Evolutionary conservation across 352 stramenopile species (phyloP).

Genomic region (Globisporangium okanoganense): DNA sequence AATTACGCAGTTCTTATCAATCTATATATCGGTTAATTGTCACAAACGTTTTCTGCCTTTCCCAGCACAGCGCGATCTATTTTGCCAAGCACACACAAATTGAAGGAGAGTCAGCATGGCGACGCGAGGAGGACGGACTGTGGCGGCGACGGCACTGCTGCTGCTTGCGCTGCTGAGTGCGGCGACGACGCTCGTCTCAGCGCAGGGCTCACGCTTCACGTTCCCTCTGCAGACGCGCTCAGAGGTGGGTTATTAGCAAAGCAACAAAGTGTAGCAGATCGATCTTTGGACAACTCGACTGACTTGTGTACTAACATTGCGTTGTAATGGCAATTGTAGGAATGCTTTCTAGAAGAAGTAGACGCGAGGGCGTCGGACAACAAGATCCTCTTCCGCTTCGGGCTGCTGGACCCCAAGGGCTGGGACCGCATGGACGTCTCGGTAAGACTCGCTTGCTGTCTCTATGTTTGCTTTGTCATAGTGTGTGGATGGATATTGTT

Average conservation of each 20-base stretch:
- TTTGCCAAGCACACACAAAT: neutral
- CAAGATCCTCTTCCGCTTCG: slow-evolving; percentile 62
- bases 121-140: neutral
- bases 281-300: neutral
- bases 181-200: slow-evolving; percentile 13
- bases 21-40: no score
- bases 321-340: slow-evolving; percentile 17
- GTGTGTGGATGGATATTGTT: neutral
- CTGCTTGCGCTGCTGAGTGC: slow-evolving; percentile 16
- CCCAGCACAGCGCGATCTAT: slow-evolving; percentile 11
- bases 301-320: neutral
- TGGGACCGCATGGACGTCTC: slow-evolving; percentile 54
- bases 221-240: slow-evolving; percentile 36
- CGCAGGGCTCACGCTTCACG: slow-evolving; percentile 39
- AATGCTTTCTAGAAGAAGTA: slow-evolving; percentile 61
- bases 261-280: neutral
- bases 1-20: no score
- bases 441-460: slow-evolving; percentile 17
- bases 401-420: slow-evolving; percentile 43
- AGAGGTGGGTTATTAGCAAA: slow-evolving; percentile 22
- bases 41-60: no score
- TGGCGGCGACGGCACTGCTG: slow-evolving; percentile 17
- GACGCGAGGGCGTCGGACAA: slow-evolving; percentile 49
- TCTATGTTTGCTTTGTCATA: neutral
- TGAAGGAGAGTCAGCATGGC: slow-evolving; percentile 5